Conservation (phyloP, 2,329 filamentous ascomycete species). For the Colletotrichum falcatum region DNA sequence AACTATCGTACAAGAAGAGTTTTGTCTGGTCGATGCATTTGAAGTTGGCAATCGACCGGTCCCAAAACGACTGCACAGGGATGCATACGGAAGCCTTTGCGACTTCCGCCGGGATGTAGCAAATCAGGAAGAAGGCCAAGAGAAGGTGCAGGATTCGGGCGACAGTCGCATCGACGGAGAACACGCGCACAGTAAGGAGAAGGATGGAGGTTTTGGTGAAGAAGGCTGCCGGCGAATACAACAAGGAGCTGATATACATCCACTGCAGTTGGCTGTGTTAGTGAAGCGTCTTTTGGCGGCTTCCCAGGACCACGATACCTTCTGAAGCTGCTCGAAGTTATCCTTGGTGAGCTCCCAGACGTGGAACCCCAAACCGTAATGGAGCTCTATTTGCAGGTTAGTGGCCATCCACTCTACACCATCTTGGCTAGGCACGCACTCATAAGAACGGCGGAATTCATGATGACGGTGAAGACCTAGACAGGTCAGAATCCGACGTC, state of each 20-base stretch:
- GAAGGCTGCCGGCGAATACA: slow-evolving; percentile 48
- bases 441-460: slow-evolving; percentile 29
- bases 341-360: slow-evolving; percentile 32
- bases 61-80: slow-evolving; percentile 45
- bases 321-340: slow-evolving; percentile 20
- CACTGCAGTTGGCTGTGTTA: slow-evolving; percentile 39
- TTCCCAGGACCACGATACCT: not conserved
- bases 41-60: slow-evolving; percentile 29
- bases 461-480: slow-evolving; percentile 30
- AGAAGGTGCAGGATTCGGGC: slow-evolving; percentile 46
- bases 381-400: slow-evolving; percentile 15
- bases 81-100: slow-evolving; percentile 45
- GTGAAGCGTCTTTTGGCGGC: not conserved
- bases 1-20: slow-evolving; percentile 50
- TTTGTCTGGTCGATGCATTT: slow-evolving; percentile 49
- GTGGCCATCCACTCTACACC: not conserved
- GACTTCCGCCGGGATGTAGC: slow-evolving; percentile 46
- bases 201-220: slow-evolving; percentile 49
- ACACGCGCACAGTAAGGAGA: slow-evolving; percentile 49
- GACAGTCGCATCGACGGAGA: slow-evolving; percentile 45
- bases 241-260: slow-evolving; percentile 46
- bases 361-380: slow-evolving; percentile 25
- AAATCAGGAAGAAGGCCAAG: slow-evolving; percentile 44
- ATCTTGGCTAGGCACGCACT: slow-evolving; percentile 5
- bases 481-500: not conserved